Conservation (phyloP, 495 filamentous ascomycete species). For the Penicillium odoratum region DNA sequence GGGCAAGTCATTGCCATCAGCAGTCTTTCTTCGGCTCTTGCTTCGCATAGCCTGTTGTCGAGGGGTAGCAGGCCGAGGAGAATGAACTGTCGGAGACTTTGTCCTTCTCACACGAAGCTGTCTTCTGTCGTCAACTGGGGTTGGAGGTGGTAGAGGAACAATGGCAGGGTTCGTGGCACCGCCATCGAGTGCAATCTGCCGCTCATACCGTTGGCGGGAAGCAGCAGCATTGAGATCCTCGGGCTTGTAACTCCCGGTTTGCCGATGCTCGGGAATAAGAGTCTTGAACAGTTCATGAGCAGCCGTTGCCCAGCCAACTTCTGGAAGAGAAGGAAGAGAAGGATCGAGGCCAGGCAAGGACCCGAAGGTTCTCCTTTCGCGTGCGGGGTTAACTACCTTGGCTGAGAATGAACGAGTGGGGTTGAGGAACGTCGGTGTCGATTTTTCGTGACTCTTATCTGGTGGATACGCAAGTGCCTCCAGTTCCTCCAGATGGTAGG, state of each 20-base stretch:
- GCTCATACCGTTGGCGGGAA: constrained; percentile 58
- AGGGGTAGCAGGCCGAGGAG: constrained; percentile 42
- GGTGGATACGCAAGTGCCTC: constrained; percentile 54
- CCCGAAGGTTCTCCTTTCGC: constrained; percentile 49
- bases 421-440: constrained; percentile 66
- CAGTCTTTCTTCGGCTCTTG: constrained; percentile 63
- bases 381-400: constrained; percentile 62
- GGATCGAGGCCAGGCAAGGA: constrained; percentile 34
- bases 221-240: constrained; percentile 74
- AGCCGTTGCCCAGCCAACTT: constrained; percentile 81
- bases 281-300: constrained; percentile 77
- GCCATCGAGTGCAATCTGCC: constrained; percentile 49
- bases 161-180: constrained; percentile 15
- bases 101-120: constrained; percentile 72
- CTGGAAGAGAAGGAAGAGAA: constrained; percentile 65
- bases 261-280: constrained; percentile 71
- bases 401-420: constrained; percentile 78
- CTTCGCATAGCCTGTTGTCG: constrained; percentile 44
- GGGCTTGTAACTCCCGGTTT: constrained; percentile 69
- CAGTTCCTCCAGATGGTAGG: constrained; percentile 63
- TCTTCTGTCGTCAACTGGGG: constrained; percentile 58
- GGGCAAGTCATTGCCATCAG: constrained; percentile 53
- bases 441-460: constrained; percentile 51
- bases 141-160: constrained; percentile 31
- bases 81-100: constrained; percentile 47